Conservation (phyloP, 2,329 filamentous ascomycete species). For the Triangularia verruculosa region DNA sequence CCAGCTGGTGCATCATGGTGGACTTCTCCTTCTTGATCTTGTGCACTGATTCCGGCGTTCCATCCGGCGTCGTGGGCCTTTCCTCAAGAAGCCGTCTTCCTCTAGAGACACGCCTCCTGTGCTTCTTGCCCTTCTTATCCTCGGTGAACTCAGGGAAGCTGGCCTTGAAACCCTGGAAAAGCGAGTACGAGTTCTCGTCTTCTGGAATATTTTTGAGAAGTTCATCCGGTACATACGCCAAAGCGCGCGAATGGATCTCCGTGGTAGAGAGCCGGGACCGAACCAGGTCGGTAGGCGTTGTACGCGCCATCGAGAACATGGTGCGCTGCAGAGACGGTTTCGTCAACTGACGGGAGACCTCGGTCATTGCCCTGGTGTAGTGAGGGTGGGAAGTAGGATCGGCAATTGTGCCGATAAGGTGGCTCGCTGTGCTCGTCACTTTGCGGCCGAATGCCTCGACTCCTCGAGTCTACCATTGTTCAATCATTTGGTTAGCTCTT, state of each 20-base stretch:
- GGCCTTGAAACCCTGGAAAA: slow-evolving; percentile 96
- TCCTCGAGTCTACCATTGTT: slow-evolving; percentile 65
- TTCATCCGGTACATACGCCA: slow-evolving; percentile 86
- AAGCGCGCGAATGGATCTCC: slow-evolving; percentile 91
- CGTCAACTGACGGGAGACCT: slow-evolving; percentile 85
- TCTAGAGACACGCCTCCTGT: slow-evolving; percentile 67
- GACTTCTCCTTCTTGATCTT: slow-evolving; percentile 79
- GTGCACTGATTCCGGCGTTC: slow-evolving; percentile 63
- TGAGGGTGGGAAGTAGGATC: slow-evolving; percentile 58
- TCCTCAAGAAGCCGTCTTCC: slow-evolving; percentile 74
- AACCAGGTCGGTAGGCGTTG: slow-evolving; percentile 89
- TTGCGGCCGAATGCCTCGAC: slow-evolving; percentile 92
- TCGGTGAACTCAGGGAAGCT: slow-evolving; percentile 72
- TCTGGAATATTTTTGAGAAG: slow-evolving; percentile 87
- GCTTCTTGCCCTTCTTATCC: slow-evolving; percentile 58
- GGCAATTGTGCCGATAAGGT: slow-evolving; percentile 71
- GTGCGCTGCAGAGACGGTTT: slow-evolving; percentile 81
- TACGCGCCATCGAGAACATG: slow-evolving; percentile 87
- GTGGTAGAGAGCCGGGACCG: slow-evolving; percentile 84
- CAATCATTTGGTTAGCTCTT: slow-evolving; percentile 18
- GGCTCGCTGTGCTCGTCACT: slow-evolving; percentile 87
- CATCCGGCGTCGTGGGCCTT: slow-evolving; percentile 47
- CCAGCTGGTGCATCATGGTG: slow-evolving; percentile 76
- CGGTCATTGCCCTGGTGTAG: slow-evolving; percentile 83
- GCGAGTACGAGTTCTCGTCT: slow-evolving; percentile 77